phyloP scores from a whole-genome alignment of 2,329 filamentous ascomycete genomes.

The Sporothrix sp. region DNA sequence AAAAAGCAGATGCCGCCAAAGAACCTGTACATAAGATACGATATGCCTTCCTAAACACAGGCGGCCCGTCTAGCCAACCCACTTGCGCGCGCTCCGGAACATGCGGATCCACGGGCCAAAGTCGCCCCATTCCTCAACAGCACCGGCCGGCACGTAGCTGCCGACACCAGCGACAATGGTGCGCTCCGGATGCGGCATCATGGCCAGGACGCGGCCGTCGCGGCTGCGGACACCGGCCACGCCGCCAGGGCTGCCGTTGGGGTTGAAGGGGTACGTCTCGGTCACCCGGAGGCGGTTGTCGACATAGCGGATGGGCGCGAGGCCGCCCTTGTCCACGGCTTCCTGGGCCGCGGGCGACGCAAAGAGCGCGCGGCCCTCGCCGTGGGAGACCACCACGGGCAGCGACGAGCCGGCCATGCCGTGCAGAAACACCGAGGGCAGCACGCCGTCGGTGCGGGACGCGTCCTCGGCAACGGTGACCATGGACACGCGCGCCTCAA shows the following conservation, averaged over 20 bases:
- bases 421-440: slow-evolving; percentile 74
- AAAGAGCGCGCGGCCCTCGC: slow-evolving; percentile 76
- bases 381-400: slow-evolving; percentile 82
- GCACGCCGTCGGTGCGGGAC: slow-evolving; percentile 20
- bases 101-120: slow-evolving; percentile 77
- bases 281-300: slow-evolving; percentile 71
- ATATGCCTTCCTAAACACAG: too few relatives aligned
- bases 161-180: slow-evolving; percentile 70
- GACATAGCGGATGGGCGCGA: slow-evolving; percentile 73
- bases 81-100: slow-evolving; percentile 79
- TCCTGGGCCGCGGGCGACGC: slow-evolving; percentile 41
- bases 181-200: slow-evolving; percentile 94
- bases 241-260: slow-evolving; percentile 71
- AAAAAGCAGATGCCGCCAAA: too few relatives aligned
- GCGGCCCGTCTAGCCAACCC: slow-evolving; percentile 63
- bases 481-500: slow-evolving; percentile 83
- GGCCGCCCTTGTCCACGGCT: slow-evolving; percentile 52
- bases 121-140: slow-evolving; percentile 61
- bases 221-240: slow-evolving; percentile 69
- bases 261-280: slow-evolving; percentile 79
- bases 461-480: slow-evolving; percentile 57
- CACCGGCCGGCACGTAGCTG: slow-evolving; percentile 57
- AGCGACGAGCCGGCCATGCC: slow-evolving; percentile 76
- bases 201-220: slow-evolving; percentile 71
- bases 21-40: too few relatives aligned